Evolutionary conservation across 2,329 filamentous ascomycete species (phyloP).

Genomic region (Didymella keratinophila): DNA sequence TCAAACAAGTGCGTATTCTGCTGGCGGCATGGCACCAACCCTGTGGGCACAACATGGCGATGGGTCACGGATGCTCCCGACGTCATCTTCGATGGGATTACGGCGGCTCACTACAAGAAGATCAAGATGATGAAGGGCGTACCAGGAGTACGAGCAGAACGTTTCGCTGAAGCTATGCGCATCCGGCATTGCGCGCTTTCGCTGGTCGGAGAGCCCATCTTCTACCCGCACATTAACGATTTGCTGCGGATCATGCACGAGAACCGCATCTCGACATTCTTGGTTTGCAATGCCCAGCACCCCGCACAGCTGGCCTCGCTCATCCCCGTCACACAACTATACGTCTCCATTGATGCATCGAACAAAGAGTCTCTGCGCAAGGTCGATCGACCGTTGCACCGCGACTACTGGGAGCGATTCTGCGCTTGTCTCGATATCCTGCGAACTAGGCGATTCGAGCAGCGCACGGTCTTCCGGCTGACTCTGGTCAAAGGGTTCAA

Average conservation of each 20-base stretch:
- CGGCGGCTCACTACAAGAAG: conserved; percentile 92
- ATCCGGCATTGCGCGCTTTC: conserved; percentile 93
- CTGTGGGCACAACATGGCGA: conserved; percentile 94
- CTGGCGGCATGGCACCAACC: conserved; percentile 97
- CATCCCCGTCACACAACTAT: conserved; percentile 89
- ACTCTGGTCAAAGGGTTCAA: conserved; percentile 99
- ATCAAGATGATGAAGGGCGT: conserved; percentile 97
- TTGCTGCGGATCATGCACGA: conserved; percentile 83
- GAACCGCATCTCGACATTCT: conserved; percentile 89
- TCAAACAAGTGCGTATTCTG: conserved; percentile 99
- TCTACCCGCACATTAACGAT: conserved; percentile 97
- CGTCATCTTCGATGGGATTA: conserved; percentile 88
- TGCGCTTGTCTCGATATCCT: conserved; percentile 89
- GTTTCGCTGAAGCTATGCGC: conserved; percentile 90
- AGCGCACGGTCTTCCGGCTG: conserved; percentile 92
- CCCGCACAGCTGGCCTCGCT: conserved; percentile 86
- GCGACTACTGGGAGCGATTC: conserved; percentile 98
- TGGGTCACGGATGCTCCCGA: conserved; percentile 95
- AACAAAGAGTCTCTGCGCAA: conserved; percentile 86
- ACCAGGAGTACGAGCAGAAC: conserved; percentile 87
- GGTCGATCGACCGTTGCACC: conserved; percentile 90
- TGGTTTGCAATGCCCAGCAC: conserved; percentile 97
- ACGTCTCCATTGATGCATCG: conserved; percentile 94
- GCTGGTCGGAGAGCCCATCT: conserved; percentile 96
- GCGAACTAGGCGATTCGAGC: conserved; percentile 79